Base-by-base conservation (phyloP, 345 rosid species). In the Limnanthes douglasii region DNA sequence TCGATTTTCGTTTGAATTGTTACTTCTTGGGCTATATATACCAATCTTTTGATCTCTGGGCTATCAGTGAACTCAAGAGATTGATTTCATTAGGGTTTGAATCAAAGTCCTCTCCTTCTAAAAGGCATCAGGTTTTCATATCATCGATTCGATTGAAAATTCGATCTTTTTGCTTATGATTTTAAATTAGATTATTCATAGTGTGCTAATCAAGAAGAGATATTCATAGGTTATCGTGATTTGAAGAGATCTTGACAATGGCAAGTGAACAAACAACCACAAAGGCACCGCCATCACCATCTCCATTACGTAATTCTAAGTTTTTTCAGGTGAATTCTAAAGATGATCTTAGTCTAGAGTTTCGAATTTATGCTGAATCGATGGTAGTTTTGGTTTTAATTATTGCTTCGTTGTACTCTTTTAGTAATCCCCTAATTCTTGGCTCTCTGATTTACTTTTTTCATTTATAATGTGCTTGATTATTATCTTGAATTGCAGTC, bases 271-370 rank as follows among this genome's bases (percentile, higher is more conserved):
- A 61, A 31, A 37, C 65, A 5, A 51, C 69, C 31, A 53, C 77
- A 30, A 88, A 88, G 69, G 60, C 78, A 27, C 97, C 95, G 20
- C 97, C 97, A 31, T 41, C 60, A 41, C 98, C 98, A 14, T 84
- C 98, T 34, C 95, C 98, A 28, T 52, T 90, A 54, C 68, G 97
- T 4, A 60, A 59, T 54, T 88, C 95, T 55, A 88, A 83, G 37
- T 83, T 88, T 56, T 88, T 42, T 50, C 95, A 79, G 97, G 95
- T 73, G 30, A 52, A 37, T 17, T 2, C 21, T 22, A 2, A 32
- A 14, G 2, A 10, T 39, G n/a, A n/a, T n/a, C n/a, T 25, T 41
- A 28, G 8, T 8, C 4, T n/a, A 5, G 21, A 6, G 5, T 2
- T 31, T 22, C 27, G 15, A 31, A 8, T 19, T 29, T 38, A 31